A percentile compares a stretch with the other conserved stretches of the same genome.
Evolutionary conservation across 1,284 basidiomycete genomes (phyloP).

Genomic region (Puccinia coronata): DNA sequence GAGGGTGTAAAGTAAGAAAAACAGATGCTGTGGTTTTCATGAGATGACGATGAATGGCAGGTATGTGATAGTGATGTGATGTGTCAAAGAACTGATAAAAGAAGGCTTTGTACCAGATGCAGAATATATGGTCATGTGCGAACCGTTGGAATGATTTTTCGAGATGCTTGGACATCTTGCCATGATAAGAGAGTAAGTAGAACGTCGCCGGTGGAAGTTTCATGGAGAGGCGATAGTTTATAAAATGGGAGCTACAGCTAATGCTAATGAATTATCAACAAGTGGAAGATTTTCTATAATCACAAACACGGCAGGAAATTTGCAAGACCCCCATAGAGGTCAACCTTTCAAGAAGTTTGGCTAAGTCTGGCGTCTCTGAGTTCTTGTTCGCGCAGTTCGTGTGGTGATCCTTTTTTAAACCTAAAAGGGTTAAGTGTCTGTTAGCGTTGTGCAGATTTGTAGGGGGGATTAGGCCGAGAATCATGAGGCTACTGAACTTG

Average conservation of each 20-base stretch:
- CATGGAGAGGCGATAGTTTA: no score
- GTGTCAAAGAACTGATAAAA: no score
- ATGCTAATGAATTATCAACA: neutral
- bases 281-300: neutral
- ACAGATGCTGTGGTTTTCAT: no score
- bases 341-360: neutral
- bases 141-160: no score
- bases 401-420: slow-evolving; percentile 37
- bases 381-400: slow-evolving; percentile 23
- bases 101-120: no score
- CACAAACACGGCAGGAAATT: neutral
- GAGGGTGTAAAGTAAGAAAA: no score
- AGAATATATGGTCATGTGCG: no score
- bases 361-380: slow-evolving; percentile 13
- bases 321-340: neutral
- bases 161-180: no score
- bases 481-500: slow-evolving; percentile 36
- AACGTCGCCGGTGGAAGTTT: no score
- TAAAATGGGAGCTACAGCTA: neutral
- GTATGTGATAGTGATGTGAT: no score
- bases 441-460: neutral
- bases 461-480: neutral
- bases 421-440: neutral
- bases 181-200: no score
- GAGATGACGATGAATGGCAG: no score